Evolutionary conservation across 495 filamentous ascomycete genomes (phyloP).

Genomic region (Penicillium psychrofluorescens): DNA sequence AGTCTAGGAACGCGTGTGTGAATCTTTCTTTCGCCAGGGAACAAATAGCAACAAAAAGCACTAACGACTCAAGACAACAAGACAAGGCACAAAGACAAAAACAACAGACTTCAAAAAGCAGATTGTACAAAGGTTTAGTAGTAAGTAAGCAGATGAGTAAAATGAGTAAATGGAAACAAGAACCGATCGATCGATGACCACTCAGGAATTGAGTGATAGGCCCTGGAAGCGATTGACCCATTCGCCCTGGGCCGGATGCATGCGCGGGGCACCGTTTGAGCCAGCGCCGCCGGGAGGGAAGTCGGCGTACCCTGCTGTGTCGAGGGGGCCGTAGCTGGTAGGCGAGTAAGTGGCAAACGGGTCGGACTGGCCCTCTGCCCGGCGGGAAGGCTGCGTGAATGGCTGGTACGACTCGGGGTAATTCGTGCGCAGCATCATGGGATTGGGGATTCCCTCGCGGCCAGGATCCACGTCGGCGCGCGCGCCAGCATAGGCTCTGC

Average conservation of each 20-base stretch:
- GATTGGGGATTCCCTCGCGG: slow-evolving; percentile 25
- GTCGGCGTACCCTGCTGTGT: slow-evolving; percentile 25
- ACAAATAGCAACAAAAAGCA: too few species aligned
- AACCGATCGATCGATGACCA: neutral
- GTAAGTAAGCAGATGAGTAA: neutral
- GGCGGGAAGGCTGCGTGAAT: slow-evolving; percentile 24
- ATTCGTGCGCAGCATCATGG: slow-evolving; percentile 24
- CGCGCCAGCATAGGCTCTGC: slow-evolving; percentile 17
- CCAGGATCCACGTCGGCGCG: slow-evolving; percentile 24
- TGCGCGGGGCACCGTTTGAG: slow-evolving; percentile 21
- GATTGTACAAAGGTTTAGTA: slow-evolving; percentile 10
- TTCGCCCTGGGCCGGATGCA: slow-evolving; percentile 32
- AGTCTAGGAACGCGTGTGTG: too few species aligned
- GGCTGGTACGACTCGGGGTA: slow-evolving; percentile 33
- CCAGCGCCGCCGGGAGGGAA: slow-evolving; percentile 17
- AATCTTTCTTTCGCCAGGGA: too few species aligned
- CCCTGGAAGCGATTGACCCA: slow-evolving; percentile 43
- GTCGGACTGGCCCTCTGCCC: slow-evolving; percentile 24
- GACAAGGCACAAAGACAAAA: too few species aligned
- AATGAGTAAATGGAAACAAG: neutral
- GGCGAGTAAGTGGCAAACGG: slow-evolving; percentile 29
- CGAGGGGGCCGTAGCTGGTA: slow-evolving; percentile 23
- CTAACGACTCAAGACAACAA: too few species aligned
- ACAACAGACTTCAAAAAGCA: too few species aligned
- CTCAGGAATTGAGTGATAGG: slow-evolving; percentile 43